Evolutionary conservation across 1,284 basidiomycete species (phyloP).

Genomic region (Malassezia japonica): DNA sequence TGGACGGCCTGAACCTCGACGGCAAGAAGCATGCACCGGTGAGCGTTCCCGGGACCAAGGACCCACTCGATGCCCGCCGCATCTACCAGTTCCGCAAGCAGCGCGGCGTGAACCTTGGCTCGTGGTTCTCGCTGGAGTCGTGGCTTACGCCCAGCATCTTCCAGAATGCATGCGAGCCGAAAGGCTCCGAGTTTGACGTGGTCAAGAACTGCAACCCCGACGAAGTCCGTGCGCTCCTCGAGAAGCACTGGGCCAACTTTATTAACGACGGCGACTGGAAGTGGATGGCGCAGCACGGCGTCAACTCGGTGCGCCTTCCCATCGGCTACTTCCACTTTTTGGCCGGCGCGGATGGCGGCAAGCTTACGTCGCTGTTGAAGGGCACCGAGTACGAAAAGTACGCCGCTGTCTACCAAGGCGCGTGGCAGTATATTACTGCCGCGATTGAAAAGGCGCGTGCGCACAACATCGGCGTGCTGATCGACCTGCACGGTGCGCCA

Average conservation of each 20-base stretch:
- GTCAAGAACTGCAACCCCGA: constrained; percentile 54
- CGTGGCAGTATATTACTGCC: constrained; percentile 62
- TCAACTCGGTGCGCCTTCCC: constrained; percentile 74
- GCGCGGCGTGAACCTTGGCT: constrained; percentile 71
- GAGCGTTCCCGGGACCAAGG: neutral
- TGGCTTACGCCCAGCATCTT: constrained; percentile 48
- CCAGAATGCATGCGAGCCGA: constrained; percentile 26
- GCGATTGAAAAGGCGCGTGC: constrained; percentile 60
- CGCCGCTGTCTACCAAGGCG: constrained; percentile 59
- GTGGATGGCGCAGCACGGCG: constrained; percentile 64
- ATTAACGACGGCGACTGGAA: constrained; percentile 43
- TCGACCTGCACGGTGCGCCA: constrained; percentile 59
- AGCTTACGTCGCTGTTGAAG: constrained; percentile 53
- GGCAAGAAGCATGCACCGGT: neutral
- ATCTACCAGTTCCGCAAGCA: constrained; percentile 64
- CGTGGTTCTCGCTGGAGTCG: constrained; percentile 44
- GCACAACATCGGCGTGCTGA: constrained; percentile 66
- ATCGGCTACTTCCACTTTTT: constrained; percentile 61
- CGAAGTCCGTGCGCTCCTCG: constrained; percentile 57
- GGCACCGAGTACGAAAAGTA: constrained; percentile 64
- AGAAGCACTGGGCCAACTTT: constrained; percentile 66
- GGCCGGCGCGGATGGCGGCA: constrained; percentile 65
- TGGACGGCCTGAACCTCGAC: neutral
- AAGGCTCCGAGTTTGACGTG: constrained; percentile 56
- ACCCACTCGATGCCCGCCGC: neutral